Conservation (phyloP, 2,329 filamentous ascomycete species). For the Tolypocladium album region DNA sequence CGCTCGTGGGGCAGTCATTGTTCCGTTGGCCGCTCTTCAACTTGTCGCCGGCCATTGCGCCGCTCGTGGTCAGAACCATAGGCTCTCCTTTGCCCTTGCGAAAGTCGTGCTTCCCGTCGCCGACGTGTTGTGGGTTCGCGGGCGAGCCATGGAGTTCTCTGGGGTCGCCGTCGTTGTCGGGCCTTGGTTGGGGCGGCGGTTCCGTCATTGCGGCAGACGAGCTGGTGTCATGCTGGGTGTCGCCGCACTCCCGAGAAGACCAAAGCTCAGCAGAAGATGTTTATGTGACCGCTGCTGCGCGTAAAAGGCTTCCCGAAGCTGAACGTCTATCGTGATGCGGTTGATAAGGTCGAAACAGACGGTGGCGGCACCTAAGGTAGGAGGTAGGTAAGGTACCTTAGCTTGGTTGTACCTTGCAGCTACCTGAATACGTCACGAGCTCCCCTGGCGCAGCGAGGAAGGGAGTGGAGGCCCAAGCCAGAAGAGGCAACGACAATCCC, state of each 20-base stretch:
- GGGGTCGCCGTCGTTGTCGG: conserved; percentile 11
- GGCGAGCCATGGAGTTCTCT: background rate
- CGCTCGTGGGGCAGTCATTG: conserved; percentile 13
- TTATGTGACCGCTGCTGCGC: background rate
- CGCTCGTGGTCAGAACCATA: background rate
- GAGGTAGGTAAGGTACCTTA: no score
- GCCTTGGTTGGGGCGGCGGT: conserved; percentile 20
- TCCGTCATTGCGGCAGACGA: conserved; percentile 28
- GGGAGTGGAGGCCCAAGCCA: background rate
- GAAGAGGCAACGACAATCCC: background rate
- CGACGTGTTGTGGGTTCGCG: background rate
- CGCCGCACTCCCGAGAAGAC: conserved; percentile 4
- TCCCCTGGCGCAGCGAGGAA: background rate
- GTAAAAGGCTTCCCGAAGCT: background rate
- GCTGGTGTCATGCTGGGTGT: conserved; percentile 18
- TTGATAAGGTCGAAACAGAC: background rate
- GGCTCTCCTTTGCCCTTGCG: background rate
- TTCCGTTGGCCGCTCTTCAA: conserved; percentile 5
- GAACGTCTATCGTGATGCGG: background rate
- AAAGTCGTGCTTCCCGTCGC: background rate
- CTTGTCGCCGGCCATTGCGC: conserved; percentile 3
- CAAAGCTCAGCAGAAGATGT: conserved; percentile 3
- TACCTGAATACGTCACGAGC: background rate
- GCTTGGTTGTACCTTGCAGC: background rate
- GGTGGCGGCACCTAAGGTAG: background rate